These are phyloP conservation scores for Yamadazyma dendronema DNA, from an alignment of 1,139 yeast species.

Conservation along the genomic window DNA sequence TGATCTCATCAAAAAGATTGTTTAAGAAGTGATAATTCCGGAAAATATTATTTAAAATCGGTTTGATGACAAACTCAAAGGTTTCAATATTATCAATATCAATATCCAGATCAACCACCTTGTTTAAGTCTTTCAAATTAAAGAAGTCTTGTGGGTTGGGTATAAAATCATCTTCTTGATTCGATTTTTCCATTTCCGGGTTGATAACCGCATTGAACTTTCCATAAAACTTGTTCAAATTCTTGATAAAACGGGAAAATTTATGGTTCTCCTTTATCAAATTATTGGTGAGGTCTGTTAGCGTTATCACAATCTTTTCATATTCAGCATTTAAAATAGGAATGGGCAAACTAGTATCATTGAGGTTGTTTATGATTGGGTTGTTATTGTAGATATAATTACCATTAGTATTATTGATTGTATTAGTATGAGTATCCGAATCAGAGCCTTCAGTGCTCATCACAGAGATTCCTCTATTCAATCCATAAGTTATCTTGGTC, in stretches of 20 bases:
- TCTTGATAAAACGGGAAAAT: conserved; percentile 32
- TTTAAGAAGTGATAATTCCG: conserved; percentile 30
- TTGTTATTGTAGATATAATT: conserved; percentile 32
- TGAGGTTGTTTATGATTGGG: conserved; percentile 25
- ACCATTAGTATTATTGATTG: conserved; percentile 22
- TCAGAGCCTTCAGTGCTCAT: background rate
- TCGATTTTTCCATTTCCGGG: conserved; percentile 8
- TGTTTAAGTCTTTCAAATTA: conserved; percentile 23
- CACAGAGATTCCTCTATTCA: conserved; percentile 2
- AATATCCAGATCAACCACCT: conserved; percentile 10
- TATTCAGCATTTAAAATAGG: conserved; percentile 32
- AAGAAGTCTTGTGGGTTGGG: conserved; percentile 38
- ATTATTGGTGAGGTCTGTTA: conserved; percentile 39
- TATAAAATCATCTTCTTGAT: conserved; percentile 15
- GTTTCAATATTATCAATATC: conserved; percentile 36
- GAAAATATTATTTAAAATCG: conserved; percentile 31
- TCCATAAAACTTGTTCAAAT: conserved; percentile 29
- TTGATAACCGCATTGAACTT: conserved; percentile 24
- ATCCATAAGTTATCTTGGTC: conserved; percentile 31
- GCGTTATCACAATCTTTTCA: conserved; percentile 36
- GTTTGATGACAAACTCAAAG: conserved; percentile 36
- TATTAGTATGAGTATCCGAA: background rate
- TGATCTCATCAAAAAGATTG: conserved; percentile 16
- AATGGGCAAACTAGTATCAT: conserved; percentile 20
- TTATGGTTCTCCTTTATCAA: conserved; percentile 40